Conservation (phyloP, 2,329 filamentous ascomycete genomes). For the Sporothrix globosa region DNA sequence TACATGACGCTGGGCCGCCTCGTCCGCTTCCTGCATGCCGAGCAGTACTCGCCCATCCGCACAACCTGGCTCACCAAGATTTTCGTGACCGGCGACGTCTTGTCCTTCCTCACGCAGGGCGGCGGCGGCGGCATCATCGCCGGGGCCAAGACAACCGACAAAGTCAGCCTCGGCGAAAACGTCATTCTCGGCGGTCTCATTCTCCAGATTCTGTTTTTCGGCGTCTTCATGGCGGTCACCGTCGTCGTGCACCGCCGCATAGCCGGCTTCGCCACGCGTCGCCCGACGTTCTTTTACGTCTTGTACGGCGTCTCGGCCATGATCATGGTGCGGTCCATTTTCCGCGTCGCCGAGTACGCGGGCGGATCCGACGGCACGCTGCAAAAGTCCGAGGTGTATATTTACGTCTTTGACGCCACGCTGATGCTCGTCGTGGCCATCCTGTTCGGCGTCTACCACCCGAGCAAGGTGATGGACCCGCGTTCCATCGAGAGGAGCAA, state of each 20-base stretch:
- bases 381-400: constrained; percentile 39
- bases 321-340: constrained; percentile 46
- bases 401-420: constrained; percentile 43
- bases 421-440: constrained; percentile 37
- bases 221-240: constrained; percentile 44
- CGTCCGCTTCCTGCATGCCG: constrained; percentile 46
- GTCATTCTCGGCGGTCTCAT: constrained; percentile 53
- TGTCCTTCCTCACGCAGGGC: constrained; percentile 50
- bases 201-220: constrained; percentile 54
- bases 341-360: constrained; percentile 47
- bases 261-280: constrained; percentile 6
- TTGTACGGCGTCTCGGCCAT: constrained; percentile 38
- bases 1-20: constrained; percentile 56
- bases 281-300: constrained; percentile 30
- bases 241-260: constrained; percentile 27
- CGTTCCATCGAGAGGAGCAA: not conserved
- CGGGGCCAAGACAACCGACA: constrained; percentile 35
- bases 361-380: constrained; percentile 40
- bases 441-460: constrained; percentile 30
- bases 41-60: constrained; percentile 39
- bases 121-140: constrained; percentile 47
- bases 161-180: constrained; percentile 46
- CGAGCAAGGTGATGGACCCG: constrained; percentile 21
- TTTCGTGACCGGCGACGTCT: constrained; percentile 52
- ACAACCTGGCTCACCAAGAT: constrained; percentile 51